Evolutionary conservation across 495 filamentous ascomycete genomes (phyloP).

Genomic region (Beverwykella pulmonaria): DNA sequence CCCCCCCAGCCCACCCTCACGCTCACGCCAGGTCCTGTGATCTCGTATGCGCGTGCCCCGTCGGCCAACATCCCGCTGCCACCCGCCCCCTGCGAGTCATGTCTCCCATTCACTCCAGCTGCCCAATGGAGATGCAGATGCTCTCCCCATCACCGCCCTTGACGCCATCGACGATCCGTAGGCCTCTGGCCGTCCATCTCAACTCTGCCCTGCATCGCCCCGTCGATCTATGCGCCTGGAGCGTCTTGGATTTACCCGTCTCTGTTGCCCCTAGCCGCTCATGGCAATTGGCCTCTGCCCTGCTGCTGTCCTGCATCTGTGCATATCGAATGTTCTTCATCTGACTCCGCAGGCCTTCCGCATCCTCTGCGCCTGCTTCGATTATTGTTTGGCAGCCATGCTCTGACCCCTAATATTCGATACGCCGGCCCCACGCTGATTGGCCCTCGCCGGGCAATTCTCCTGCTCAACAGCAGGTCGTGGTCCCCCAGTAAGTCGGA

Average conservation of each 20-base stretch:
- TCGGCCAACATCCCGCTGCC: neutral
- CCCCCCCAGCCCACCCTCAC: too few species aligned
- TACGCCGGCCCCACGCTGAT: neutral
- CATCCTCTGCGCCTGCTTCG: slow-evolving; percentile 4
- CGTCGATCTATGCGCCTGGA: neutral
- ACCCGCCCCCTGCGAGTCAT: neutral
- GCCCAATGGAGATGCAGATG: neutral
- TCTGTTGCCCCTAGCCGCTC: slow-evolving; percentile 12
- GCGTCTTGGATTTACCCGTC: slow-evolving; percentile 22
- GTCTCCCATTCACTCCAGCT: neutral
- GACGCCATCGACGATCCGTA: neutral
- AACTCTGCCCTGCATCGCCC: neutral
- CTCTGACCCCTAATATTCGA: neutral
- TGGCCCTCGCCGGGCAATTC: neutral
- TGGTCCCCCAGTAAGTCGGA: slow-evolving; percentile 3
- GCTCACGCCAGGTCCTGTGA: too few species aligned
- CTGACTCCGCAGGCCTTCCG: slow-evolving; percentile 14
- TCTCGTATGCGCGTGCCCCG: neutral
- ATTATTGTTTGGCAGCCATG: neutral
- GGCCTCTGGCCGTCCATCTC: neutral
- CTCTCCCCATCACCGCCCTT: neutral
- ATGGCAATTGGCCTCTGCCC: neutral
- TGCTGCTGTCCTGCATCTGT: slow-evolving; percentile 2
- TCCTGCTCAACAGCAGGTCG: neutral
- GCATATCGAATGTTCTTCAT: neutral